These are phyloP conservation scores for Akanthomyces dipterigenus DNA, from an alignment of 2,329 filamentous ascomycete species.

Conservation along the genomic window DNA sequence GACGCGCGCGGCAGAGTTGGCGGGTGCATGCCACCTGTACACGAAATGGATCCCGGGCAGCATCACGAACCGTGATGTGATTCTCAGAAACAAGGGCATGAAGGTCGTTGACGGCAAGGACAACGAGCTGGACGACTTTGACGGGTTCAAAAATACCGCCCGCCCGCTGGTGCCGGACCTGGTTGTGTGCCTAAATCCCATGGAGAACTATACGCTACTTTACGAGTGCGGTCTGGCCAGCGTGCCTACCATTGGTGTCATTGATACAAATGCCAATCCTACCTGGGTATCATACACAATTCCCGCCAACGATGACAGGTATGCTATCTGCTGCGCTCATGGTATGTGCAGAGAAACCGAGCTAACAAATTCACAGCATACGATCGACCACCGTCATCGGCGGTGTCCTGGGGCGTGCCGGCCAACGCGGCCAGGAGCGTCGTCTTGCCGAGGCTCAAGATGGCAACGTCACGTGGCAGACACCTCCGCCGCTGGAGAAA, in stretches of 20 bases:
- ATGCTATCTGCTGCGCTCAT: slow-evolving; percentile 19
- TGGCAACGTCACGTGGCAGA: slow-evolving; percentile 59
- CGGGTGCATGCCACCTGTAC: slow-evolving; percentile 80
- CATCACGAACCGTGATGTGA: slow-evolving; percentile 89
- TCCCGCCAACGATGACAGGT: slow-evolving; percentile 94
- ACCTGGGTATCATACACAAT: slow-evolving; percentile 95
- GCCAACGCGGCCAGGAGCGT: slow-evolving; percentile 64
- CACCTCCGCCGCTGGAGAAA: slow-evolving; percentile 34
- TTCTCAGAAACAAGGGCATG: slow-evolving; percentile 62
- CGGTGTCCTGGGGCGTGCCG: slow-evolving; percentile 78
- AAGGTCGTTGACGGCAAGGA: slow-evolving; percentile 77
- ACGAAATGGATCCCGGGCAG: slow-evolving; percentile 86
- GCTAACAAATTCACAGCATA: slow-evolving; percentile 49
- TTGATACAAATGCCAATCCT: slow-evolving; percentile 89
- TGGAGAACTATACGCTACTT: slow-evolving; percentile 85
- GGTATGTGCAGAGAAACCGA: not conserved
- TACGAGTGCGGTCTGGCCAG: slow-evolving; percentile 85
- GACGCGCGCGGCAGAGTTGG: slow-evolving; percentile 70
- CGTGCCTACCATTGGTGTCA: slow-evolving; percentile 88
- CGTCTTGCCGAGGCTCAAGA: slow-evolving; percentile 55
- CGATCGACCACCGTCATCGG: slow-evolving; percentile 76
- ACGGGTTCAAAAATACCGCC: slow-evolving; percentile 55
- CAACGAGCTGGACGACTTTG: slow-evolving; percentile 51
- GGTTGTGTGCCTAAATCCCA: slow-evolving; percentile 84
- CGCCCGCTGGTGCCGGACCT: slow-evolving; percentile 76